phyloP scores from a whole-genome alignment of 495 filamentous ascomycete species.

The Friedmanniomyces simplex region DNA sequence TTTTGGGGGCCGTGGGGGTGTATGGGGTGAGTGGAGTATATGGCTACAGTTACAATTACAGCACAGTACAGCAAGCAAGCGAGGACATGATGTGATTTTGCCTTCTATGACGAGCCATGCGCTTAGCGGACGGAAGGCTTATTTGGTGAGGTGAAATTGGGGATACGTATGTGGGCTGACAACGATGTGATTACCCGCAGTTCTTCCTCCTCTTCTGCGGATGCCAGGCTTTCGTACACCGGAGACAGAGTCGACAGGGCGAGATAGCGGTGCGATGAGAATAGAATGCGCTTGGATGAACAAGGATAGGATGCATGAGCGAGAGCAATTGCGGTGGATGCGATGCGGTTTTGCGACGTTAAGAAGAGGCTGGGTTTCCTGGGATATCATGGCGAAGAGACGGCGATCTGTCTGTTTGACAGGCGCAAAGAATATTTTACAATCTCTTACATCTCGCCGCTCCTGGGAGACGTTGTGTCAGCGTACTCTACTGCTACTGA shows the following conservation, averaged over 20 bases:
- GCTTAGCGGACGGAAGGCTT: too few relatives aligned
- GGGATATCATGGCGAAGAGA: not conserved
- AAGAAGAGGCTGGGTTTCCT: not conserved
- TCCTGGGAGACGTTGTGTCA: too few relatives aligned
- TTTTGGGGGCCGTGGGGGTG: constrained; percentile 75
- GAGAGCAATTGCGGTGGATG: not conserved
- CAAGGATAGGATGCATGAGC: constrained; percentile 1
- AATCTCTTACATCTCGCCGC: too few relatives aligned
- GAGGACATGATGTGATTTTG: too few relatives aligned
- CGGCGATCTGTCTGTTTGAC: not conserved
- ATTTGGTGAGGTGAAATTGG: not conserved
- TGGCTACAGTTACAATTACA: too few relatives aligned
- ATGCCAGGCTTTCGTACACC: constrained; percentile 70
- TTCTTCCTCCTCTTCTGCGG: constrained; percentile 84
- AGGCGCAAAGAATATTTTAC: not conserved
- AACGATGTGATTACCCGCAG: constrained; percentile 35
- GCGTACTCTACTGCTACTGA: too few relatives aligned
- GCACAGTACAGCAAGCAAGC: constrained; percentile 31
- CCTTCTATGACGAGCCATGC: too few relatives aligned
- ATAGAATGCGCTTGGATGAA: too few relatives aligned
- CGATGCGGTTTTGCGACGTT: not conserved
- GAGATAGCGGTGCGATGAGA: constrained; percentile 58
- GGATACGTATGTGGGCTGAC: not conserved
- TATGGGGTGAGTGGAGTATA: too few relatives aligned
- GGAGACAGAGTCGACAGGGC: constrained; percentile 64